These are phyloP conservation scores for Ophiostoma piceae DNA, from an alignment of 2,329 filamentous ascomycete species.

Conservation along the genomic window DNA sequence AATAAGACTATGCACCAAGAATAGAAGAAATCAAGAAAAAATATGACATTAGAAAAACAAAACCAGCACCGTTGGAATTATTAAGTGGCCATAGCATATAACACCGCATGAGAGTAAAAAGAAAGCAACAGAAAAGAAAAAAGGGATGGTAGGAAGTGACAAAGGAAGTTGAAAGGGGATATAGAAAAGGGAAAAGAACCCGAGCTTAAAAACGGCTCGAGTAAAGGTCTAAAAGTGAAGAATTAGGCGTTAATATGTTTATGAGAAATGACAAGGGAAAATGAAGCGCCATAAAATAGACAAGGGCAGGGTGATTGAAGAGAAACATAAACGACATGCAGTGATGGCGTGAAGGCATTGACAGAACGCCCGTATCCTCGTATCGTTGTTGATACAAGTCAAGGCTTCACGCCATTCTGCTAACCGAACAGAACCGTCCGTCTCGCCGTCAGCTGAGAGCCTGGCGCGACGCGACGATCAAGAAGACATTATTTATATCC, in stretches of 20 bases:
- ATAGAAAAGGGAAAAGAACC: not conserved
- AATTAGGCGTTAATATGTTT: not conserved
- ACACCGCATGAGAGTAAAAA: constrained; percentile 20
- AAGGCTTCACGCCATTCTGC: not conserved
- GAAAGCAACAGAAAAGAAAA: not conserved
- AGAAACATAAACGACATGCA: constrained; percentile 9
- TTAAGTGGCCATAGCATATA: constrained; percentile 19
- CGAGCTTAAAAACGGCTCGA: not conserved
- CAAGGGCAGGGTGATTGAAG: not conserved
- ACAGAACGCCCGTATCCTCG: not conserved
- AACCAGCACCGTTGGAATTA: constrained; percentile 14
- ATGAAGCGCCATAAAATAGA: not conserved
- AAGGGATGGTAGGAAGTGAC: not conserved
- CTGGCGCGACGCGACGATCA: not conserved
- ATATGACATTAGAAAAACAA: not conserved
- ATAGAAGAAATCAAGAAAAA: not conserved
- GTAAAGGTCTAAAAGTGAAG: not conserved
- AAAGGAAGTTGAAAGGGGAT: not conserved
- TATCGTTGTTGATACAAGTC: not conserved
- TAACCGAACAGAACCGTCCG: not conserved
- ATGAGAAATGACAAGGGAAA: not conserved
- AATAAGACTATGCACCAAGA: not conserved
- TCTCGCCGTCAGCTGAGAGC: not conserved
- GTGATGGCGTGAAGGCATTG: not conserved
- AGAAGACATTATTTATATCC: constrained; percentile 18